Evolutionary conservation across 331 rosid species (phyloP).

Genomic region (Malus hybrid): DNA sequence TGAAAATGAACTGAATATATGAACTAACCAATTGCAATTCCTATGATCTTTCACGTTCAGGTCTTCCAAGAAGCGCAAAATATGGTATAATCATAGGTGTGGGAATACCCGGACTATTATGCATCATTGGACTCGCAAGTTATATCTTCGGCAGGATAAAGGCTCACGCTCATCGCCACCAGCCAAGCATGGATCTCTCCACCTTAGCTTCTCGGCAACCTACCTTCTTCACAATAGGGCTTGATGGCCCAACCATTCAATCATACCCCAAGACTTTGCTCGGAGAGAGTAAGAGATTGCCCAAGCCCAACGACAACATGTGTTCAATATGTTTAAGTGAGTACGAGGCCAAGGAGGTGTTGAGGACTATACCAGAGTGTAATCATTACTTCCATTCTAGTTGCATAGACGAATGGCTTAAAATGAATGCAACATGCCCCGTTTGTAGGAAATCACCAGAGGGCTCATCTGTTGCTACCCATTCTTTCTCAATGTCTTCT

Average conservation of each 20-base stretch:
- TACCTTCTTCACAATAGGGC: conserved; percentile 19
- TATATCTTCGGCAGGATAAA: conserved; percentile 6
- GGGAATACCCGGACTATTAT: conserved; percentile 46
- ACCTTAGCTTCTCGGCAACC: conserved; percentile 1
- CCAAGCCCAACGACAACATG: conserved; percentile 25
- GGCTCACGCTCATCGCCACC: neutral
- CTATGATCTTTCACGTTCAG: conserved; percentile 11
- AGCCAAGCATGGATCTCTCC: neutral
- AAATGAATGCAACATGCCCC: conserved; percentile 44
- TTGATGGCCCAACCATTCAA: conserved; percentile 45
- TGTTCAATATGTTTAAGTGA: conserved; percentile 41
- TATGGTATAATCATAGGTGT: conserved; percentile 42
- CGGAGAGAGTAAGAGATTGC: conserved; percentile 30
- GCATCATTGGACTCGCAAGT: conserved; percentile 28
- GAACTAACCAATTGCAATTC: no score
- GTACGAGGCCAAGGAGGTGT: conserved; percentile 33
- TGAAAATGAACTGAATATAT: no score
- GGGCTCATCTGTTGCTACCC: neutral
- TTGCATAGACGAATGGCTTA: conserved; percentile 52
- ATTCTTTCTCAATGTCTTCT: conserved; percentile 14
- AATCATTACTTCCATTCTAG: conserved; percentile 43
- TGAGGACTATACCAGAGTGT: conserved; percentile 47
- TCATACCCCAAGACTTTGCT: conserved; percentile 28
- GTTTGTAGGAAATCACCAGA: conserved; percentile 31
- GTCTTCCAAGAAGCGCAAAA: conserved; percentile 34